Base-by-base conservation (phyloP, 768 basidiomycete genomes). In the Suillus luteus region DNA sequence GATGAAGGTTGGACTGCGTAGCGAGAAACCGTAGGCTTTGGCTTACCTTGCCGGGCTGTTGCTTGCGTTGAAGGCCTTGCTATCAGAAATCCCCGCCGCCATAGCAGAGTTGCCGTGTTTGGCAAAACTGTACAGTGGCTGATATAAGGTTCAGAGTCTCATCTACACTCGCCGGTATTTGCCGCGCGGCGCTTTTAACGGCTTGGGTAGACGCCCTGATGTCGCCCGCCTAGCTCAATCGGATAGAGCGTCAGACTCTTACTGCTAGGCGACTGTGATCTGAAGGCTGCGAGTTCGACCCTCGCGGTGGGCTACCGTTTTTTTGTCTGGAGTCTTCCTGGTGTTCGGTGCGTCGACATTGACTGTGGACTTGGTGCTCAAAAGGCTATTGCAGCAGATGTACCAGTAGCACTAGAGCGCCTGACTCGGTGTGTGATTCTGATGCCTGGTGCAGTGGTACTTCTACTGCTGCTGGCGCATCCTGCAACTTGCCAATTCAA, bases 241-340 rank as follows among this genome's bases (percentile, higher is more conserved):
- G 79, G 80, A 81, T 80, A 81, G 80, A 81, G 80, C 80, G 80
- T 81, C 80, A 80, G 80, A 81, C 80, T 81, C 80, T 81, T 81
- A 81, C 19, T 33, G 8, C 40, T 22, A 59, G 55, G 63, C 58
- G 58, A 22, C 5, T 12, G 46, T 46, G n/a, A 88, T 89, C 87
- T 89, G 85, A 89, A 89, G 87, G 87, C 85, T 88, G 87, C 87
- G 87, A 86, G 87, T 89, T 88, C 87, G 87, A 89, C 82, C 87
- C 87, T 86, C 87, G 87, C 87, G 87, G 86, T 87, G 87, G 87
- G 86, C 87, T 88, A 85, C 22, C 54, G 10, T 33, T 63, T 75
- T 10, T 44, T 8, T 43, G 19, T 3, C 4, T 2, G 31, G 31
- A 31, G 31, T 31, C 31, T 31, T 31, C 0, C 31, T 2, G 31